Conservation (phyloP, 345 rosid species). For the Fremontodendron californicum region DNA sequence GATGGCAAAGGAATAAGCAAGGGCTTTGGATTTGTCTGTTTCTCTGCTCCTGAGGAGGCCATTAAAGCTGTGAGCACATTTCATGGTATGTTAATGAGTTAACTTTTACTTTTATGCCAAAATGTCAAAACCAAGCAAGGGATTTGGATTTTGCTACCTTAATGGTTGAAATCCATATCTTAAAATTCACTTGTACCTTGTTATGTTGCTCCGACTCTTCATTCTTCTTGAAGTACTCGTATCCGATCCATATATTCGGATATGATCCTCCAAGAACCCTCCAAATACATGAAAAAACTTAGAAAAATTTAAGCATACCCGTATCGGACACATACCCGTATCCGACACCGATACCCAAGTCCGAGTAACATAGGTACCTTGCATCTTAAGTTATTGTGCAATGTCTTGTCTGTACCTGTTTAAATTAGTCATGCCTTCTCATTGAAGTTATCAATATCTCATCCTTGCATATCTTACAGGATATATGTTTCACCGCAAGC, state of each 20-base stretch:
- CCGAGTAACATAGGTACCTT: no score
- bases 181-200: not conserved
- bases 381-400: not conserved
- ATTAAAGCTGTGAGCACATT: conserved; percentile 46
- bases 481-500: conserved; percentile 57
- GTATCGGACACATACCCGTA: no score
- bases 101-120: no score
- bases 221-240: no score
- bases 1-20: conserved; percentile 64
- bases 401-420: not conserved
- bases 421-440: not conserved
- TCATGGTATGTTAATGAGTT: conserved; percentile 41
- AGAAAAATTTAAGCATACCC: no score
- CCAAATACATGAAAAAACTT: no score
- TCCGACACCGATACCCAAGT: no score
- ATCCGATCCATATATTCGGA: no score
- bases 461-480: conserved; percentile 30
- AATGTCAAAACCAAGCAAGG: no score
- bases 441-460: conserved; percentile 6
- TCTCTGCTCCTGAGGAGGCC: conserved; percentile 67
- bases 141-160: no score
- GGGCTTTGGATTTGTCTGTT: conserved; percentile 79
- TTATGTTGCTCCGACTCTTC: no score
- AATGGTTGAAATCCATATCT: not conserved
- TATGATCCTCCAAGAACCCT: no score